Evolutionary conservation across 1,139 yeast genomes (phyloP), one percentile per base, ranked within the genome.

Genomic region (Candida sojae): DNA sequence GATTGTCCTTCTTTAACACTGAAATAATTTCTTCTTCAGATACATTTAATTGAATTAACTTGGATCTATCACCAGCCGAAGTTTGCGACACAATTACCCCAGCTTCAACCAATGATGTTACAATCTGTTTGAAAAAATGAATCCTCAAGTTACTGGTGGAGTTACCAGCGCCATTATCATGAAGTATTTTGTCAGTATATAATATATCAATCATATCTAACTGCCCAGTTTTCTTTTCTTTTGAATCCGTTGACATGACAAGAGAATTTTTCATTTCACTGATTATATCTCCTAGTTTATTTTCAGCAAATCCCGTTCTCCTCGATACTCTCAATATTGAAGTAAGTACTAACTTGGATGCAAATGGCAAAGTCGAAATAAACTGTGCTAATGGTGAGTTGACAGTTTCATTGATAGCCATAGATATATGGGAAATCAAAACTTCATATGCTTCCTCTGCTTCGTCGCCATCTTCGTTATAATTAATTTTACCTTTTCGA

Each of bases 331-430:
- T 71, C 31, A 92, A 61, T 3, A 90, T 64, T 0, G 92, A 89
- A 47, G 82, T 82, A 23, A 93, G 65, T 11, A 92, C 73, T 45
- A 93, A 70, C 63, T 91, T 92, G 5, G 87, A 75, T 0, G 86
- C 79, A 57, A 88, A 80, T 2, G 97, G 79, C 38, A 91, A 69
- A 0, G 82, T 70, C 31, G 73, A 64, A 17, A 93, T 66, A 57
- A 80, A 89, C 48, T 73, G 76, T 0, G 83, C 68, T 35, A 84
- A 69, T 0, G 97, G 96, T 0, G 96, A 84, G 51, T 80, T 81
- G 9, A 91, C 83, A 1, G 96, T 81, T 64, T 90, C 97, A 53
- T 81, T 79, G 35, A 90, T 84, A 0, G 98, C 98, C 55, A 76
- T 80, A 59, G 84, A 81, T 32, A 91, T 82, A 63, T 88, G 96